These are phyloP conservation scores for Lepiota brunneoincarnata DNA, from an alignment of 768 basidiomycete species.

Conservation along the genomic window DNA sequence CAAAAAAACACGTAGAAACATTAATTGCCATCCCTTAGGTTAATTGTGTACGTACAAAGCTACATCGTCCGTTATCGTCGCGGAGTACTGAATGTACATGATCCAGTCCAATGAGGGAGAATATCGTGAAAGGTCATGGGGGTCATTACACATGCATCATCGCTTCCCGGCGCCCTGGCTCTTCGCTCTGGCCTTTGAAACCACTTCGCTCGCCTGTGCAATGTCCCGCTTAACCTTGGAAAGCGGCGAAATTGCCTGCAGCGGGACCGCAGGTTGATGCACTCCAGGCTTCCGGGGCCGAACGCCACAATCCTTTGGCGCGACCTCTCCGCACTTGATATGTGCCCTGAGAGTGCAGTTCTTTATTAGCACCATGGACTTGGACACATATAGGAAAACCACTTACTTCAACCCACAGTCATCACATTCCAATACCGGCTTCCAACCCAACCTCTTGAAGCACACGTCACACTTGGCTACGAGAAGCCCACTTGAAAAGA, in stretches of 20 bases:
- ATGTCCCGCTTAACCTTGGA: constrained; percentile 38
- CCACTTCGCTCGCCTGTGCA: constrained; percentile 27
- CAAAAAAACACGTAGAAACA: no score
- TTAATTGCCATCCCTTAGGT: no score
- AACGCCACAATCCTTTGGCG: constrained; percentile 77
- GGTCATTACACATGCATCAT: not conserved
- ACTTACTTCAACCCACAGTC: constrained; percentile 78
- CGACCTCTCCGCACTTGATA: constrained; percentile 81
- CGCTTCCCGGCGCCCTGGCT: constrained; percentile 16
- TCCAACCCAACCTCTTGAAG: constrained; percentile 80
- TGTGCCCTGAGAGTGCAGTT: constrained; percentile 55
- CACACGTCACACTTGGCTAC: constrained; percentile 83
- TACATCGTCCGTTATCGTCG: no score
- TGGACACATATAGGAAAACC: constrained; percentile 4
- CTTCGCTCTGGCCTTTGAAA: constrained; percentile 22
- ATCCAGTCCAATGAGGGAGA: no score
- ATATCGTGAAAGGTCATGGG: not conserved
- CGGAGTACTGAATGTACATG: no score
- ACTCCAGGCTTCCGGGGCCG: constrained; percentile 15
- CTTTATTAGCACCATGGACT: constrained; percentile 2
- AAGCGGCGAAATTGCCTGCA: constrained; percentile 33
- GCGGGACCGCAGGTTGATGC: constrained; percentile 16
- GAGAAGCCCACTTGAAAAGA: constrained; percentile 72
- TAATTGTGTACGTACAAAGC: no score
- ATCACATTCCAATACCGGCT: constrained; percentile 83